Conservation (phyloP, 441 rosid genomes). For the Isatis lusitanica region DNA sequence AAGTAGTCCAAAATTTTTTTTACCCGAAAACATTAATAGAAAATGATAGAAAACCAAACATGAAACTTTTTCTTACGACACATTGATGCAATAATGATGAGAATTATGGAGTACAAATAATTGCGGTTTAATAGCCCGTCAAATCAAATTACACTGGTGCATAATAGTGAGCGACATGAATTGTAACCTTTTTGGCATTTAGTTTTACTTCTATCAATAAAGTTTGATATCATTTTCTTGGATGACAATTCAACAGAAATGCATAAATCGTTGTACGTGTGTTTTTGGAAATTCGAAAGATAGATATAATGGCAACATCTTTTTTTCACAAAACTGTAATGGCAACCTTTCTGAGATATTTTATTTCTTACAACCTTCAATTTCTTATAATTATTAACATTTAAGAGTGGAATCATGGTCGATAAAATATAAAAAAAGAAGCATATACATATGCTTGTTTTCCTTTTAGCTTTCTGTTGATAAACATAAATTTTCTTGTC, state of each 20-base stretch:
- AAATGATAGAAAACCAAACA: neutral
- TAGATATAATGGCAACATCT: neutral
- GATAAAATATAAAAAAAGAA: too few species aligned
- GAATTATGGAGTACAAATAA: constrained; percentile 17
- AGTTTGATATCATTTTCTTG: constrained; percentile 24
- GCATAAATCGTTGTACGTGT: constrained; percentile 12
- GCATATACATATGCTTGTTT: neutral
- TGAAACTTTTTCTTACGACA: constrained; percentile 22
- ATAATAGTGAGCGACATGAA: constrained; percentile 26
- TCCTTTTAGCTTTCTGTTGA: neutral
- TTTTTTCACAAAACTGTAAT: neutral
- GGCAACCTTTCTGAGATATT: neutral
- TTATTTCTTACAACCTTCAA: neutral
- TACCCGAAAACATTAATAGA: constrained; percentile 1
- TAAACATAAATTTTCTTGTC: neutral
- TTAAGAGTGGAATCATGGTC: neutral
- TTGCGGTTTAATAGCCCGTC: constrained; percentile 15
- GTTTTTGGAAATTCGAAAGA: constrained; percentile 7
- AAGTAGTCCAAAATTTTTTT: neutral
- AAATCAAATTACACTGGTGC: constrained; percentile 29
- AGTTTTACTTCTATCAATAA: constrained; percentile 17
- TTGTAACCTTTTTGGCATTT: constrained; percentile 26
- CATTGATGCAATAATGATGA: constrained; percentile 33
- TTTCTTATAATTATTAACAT: neutral
- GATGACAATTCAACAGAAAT: constrained; percentile 12